Evolutionary conservation across 306 rosid species (phyloP), one percentile per base, ranked within the genome.

Genomic region (Cucurbita pepo): DNA sequence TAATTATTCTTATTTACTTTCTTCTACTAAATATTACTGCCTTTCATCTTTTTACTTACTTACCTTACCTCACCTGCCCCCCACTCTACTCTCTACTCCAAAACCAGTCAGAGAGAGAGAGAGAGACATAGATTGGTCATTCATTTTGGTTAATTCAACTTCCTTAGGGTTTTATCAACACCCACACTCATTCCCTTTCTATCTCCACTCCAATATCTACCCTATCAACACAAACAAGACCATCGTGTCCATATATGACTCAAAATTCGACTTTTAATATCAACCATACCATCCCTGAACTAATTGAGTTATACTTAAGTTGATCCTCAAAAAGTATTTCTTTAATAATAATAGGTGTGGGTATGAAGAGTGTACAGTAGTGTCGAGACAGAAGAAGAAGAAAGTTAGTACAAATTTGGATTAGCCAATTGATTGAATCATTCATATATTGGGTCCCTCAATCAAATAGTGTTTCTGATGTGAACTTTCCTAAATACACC

Each of bases 1-100:
- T 84, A 80, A 77, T 85, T 82, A 85, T 86, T 84, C 73, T 79
- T 81, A 66, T 89, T 85, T 82, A 45, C 82, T 81, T 85, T 82
- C 82, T 81, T 61, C 83, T 45, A 50, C 72, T 72, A 44, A 79
- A 76, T 34, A 47, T 86, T 41, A 44, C 52, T 82, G 56, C 75
- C 85, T 83, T 81, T 73, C 15, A 1, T 10, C 9, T 44, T 10
- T 44, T 10, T 44, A 1, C 9, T 16, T 52, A 7, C 4, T 19
- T 48, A 69, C 78, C 78, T 81, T 83, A 67, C 85, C 56, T 58
- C 52, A n/a, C 70, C 70, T 76, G 83, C 83, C 57, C 25, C 53
- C 66, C 21, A 30, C 67, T 59, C 65, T 60, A 60, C 43, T 58
- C 41, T 77, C 73, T 38, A 7, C 61, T 41, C 10, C 25, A 25